Base-by-base conservation (phyloP, 108 stramenopile species). In the Cylindrotheca closterium region DNA sequence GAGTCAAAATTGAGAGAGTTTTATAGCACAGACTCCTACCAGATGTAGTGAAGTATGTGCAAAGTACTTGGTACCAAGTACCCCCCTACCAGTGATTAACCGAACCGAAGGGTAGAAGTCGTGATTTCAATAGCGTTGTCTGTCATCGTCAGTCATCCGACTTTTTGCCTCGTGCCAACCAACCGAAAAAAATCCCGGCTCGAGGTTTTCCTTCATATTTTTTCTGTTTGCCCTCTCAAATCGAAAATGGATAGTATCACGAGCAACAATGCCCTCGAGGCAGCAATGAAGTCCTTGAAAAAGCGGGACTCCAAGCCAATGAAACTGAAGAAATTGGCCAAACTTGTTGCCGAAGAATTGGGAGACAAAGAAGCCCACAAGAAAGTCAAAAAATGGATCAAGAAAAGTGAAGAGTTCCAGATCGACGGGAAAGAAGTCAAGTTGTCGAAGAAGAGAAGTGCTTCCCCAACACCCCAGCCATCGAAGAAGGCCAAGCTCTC, bases 241-340 rank as follows among this genome's bases (percentile, higher is more conserved):
- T 47, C 55, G 33, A 23, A 53, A 50, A 4, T 24, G 59, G 25
- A 60, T 45, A n/a, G 1, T 54, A 67, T 31, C 33, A 10, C 47
- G 31, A 53, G 8, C 21, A 59, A 47, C 51, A 74, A 74, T 25
- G 73, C 59, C 28, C 67, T 93, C 64, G 88, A 90, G 68, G 73
- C 75, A 45, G 89, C 85, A 32, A 90, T 83, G 63, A 93, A 88
- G 67, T 51, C 68, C 1, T 67, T 93, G 37, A 88, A 93, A 61
- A 80, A 82, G 34, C 65, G 80, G 10, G 83, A 77, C 60, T 78
- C 76, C 2, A 71, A 69, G 17, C 71, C 78, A 22, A 82, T 93
- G 79, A 93, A 93, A 50, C 65, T 90, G 17, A 93, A 88, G 70
- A 55, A 64, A 21, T 70, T 93, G 52, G 75, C 84, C 58, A 83